Base-by-base conservation (phyloP, 441 rosid genomes). In the Jatropha podagrica region DNA sequence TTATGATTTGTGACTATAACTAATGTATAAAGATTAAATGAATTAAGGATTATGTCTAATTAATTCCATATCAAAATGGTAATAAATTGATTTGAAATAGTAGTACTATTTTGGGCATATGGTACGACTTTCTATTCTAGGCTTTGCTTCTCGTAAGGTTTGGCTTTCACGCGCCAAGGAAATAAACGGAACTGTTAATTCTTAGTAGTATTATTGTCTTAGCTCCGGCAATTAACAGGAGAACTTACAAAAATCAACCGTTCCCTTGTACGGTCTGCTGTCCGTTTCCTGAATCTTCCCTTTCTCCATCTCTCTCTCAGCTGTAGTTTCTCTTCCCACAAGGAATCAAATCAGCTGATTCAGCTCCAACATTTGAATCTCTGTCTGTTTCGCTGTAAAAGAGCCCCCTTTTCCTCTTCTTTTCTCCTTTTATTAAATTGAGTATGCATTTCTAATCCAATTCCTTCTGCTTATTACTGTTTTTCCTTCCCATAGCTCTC, bases 401-500 rank as follows among this genome's bases (percentile, higher is more conserved):
- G 49, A 13, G 32, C 32, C 61, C 42, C 26, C 3, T 49, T 38
- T 79, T 49, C 41, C 74, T 23, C 51, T 72, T 52, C 80, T 77
- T 72, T 73, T 67, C 61, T 77, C 52, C 44, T 63, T 2, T 65
- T 37, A 9, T 4, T 12, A 14, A 61, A 69, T 26, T 8, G 5
- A 55, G 65, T 5, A 48, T 32, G 42, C 14, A 17, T 71, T 66
- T 65, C 41, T 11, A 32, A 17, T 46, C 54, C 26, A 5, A 58
- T 72, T 65, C 46, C 20, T 44, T 4, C 40, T 66, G 7, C 26
- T 38, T 23, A 7, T 44, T 51, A 38, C 26, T 46, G 1, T 68
- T 67, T 73, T 74, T 76, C 32, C 12, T 82, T 68, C 73, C 71
- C 70, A 18, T 4, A 12, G 38, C 84, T 81, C 77, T 78, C 86